phyloP scores from a whole-genome alignment of 2,329 filamentous ascomycete species.

The Colletotrichum simmondsii region DNA sequence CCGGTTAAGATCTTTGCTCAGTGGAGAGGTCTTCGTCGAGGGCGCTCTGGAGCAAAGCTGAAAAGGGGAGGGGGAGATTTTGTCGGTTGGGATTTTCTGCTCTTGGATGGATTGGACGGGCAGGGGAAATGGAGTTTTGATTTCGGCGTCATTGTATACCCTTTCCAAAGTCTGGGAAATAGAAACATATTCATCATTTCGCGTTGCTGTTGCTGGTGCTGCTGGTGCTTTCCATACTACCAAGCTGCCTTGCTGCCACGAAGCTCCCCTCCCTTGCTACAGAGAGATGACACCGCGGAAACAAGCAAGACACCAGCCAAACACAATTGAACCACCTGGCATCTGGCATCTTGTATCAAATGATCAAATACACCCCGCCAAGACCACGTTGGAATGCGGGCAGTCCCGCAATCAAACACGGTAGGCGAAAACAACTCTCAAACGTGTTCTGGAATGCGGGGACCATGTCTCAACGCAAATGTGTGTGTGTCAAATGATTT shows the following conservation, averaged over 20 bases:
- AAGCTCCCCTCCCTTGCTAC: neutral
- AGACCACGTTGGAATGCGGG: constrained; percentile 4
- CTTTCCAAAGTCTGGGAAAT: too few species aligned
- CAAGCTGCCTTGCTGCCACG: neutral
- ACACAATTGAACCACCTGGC: neutral
- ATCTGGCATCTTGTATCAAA: too few species aligned
- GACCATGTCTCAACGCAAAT: neutral
- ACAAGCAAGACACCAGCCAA: neutral
- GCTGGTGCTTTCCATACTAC: neutral
- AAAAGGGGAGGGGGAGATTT: too few species aligned
- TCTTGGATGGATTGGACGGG: too few species aligned
- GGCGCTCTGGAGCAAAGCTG: too few species aligned
- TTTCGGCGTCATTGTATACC: neutral
- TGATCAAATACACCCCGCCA: neutral
- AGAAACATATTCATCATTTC: too few species aligned
- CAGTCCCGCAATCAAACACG: neutral
- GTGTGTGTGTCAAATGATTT: neutral
- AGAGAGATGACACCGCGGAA: neutral
- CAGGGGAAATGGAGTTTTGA: neutral
- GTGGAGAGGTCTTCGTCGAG: too few species aligned
- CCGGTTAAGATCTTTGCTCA: constrained; percentile 54
- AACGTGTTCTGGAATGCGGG: neutral
- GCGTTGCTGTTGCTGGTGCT: neutral
- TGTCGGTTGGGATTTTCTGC: too few species aligned
- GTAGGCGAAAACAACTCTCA: too few species aligned